Conservation (phyloP, 345 rosid genomes). For the Toxicodendron radicans region DNA sequence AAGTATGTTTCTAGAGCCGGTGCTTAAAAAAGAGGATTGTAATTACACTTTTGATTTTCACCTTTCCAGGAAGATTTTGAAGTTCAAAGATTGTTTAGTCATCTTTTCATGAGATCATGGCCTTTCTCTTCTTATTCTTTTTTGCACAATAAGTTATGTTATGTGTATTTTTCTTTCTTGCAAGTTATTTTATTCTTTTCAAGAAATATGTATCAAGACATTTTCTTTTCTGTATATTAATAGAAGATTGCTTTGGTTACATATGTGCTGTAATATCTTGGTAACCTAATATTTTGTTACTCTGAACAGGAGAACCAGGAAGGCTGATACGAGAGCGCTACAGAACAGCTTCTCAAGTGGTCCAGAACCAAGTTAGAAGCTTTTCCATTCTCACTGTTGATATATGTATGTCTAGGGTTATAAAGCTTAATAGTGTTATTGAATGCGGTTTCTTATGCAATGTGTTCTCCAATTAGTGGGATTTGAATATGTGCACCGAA, state of each 20-base stretch:
- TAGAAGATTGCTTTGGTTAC: conserved; percentile 3
- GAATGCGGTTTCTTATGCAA: conserved; percentile 8
- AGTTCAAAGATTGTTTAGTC: background rate
- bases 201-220: background rate
- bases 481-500: no score
- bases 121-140: background rate
- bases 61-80: background rate
- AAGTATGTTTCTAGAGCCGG: background rate
- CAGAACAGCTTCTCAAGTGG: conserved; percentile 97
- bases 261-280: background rate
- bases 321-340: conserved; percentile 90
- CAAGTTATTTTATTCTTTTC: background rate
- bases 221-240: conserved; percentile 8
- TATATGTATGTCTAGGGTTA: conserved; percentile 44
- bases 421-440: conserved; percentile 22
- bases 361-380: conserved; percentile 92
- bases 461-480: background rate
- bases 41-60: background rate
- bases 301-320: conserved; percentile 80
- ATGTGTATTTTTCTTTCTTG: background rate
- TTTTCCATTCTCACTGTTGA: conserved; percentile 42
- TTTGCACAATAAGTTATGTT: background rate
- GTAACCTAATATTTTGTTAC: background rate
- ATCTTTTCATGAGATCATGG: background rate
- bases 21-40: background rate